Conservation (phyloP, 2,329 filamentous ascomycete genomes). For the Fusarium pininemorale region DNA sequence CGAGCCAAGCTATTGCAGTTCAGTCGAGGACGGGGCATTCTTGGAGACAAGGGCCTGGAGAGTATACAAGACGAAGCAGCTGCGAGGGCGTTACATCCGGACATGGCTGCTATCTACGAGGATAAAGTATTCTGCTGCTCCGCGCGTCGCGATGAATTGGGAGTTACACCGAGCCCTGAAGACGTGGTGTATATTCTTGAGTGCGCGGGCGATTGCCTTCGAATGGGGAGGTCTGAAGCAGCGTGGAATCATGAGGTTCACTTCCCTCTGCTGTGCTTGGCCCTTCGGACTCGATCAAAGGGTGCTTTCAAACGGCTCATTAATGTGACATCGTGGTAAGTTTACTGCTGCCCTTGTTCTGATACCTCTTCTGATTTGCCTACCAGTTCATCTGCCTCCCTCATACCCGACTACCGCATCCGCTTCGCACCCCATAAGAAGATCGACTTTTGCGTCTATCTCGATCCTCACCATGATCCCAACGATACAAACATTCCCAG, state of each 20-base stretch:
- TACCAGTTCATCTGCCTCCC: background rate
- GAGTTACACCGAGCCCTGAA: background rate
- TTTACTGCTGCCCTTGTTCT: rapidly evolving
- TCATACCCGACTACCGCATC: background rate
- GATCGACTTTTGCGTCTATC: constrained; percentile 16
- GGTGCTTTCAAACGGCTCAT: background rate
- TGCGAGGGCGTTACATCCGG: background rate
- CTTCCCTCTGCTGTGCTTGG: background rate
- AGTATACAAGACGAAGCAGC: background rate
- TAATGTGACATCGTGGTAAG: background rate
- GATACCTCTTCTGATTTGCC: background rate
- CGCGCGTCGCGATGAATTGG: background rate
- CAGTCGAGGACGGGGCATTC: no score
- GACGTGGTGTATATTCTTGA: constrained; percentile 1
- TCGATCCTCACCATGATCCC: background rate
- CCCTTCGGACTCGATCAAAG: background rate
- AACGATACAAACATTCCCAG: background rate
- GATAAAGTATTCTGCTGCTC: background rate
- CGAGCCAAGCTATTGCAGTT: background rate
- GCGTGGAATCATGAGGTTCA: background rate
- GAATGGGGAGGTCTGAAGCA: background rate
- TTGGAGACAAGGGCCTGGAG: background rate
- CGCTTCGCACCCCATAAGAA: background rate
- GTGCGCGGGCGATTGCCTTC: background rate
- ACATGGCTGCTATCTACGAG: background rate